phyloP scores from a whole-genome alignment of 345 rosid species.

The Eucalyptus paniculata region DNA sequence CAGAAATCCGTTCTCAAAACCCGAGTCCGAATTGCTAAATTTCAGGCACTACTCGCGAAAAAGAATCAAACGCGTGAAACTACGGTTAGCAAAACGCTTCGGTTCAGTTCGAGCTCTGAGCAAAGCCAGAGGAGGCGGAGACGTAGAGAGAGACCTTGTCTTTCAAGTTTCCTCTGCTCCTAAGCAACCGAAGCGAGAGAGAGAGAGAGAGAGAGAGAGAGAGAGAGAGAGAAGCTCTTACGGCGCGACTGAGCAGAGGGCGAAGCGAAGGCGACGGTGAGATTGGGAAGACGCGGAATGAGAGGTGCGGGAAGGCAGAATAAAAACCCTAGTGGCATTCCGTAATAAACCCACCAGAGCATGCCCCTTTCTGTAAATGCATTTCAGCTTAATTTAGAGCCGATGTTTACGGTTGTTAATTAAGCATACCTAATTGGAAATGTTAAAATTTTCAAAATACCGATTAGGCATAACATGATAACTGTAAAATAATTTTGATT shows the following conservation, averaged over 20 bases:
- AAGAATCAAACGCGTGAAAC: neutral
- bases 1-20: neutral
- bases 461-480: neutral
- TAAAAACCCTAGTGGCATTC: neutral
- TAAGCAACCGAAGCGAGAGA: neutral
- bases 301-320: neutral
- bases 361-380: neutral
- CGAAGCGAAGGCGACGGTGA: neutral
- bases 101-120: neutral
- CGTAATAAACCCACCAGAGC: neutral
- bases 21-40: neutral
- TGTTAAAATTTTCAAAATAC: neutral
- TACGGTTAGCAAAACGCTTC: accelerated
- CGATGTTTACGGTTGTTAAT: neutral
- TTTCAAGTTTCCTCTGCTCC: neutral
- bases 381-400: neutral
- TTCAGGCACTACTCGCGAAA: neutral
- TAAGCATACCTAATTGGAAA: neutral
- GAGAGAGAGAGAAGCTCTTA: neutral
- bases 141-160: neutral
- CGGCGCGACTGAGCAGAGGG: neutral
- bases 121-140: neutral
- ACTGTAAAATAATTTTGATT: neutral
- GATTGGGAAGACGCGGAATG: neutral
- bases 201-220: neutral